Evolutionary conservation across 257 asterid species (phyloP).

Genomic region (Primulina eburnea): DNA sequence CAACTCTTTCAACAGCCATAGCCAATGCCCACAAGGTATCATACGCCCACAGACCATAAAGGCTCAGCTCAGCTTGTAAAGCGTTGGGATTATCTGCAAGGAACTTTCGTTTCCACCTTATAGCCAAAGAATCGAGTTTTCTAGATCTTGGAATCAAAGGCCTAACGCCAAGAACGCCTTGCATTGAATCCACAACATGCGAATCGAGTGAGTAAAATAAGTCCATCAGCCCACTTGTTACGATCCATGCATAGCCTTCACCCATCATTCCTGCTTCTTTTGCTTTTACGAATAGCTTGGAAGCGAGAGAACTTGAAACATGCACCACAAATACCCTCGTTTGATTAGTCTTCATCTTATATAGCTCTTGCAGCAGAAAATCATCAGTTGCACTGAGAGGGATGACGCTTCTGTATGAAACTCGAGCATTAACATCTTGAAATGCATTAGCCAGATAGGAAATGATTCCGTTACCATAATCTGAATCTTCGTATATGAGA

Average conservation of each 20-base stretch:
- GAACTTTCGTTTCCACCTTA: constrained; percentile 20
- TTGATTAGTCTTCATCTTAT: constrained; percentile 36
- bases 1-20: constrained; percentile 24
- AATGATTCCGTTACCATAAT: constrained; percentile 33
- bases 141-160: constrained; percentile 24
- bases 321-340: constrained; percentile 39
- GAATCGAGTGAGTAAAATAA: constrained; percentile 15
- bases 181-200: constrained; percentile 24
- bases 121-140: constrained; percentile 20
- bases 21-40: constrained; percentile 39
- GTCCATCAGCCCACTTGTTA: constrained; percentile 30
- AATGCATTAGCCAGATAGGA: constrained; percentile 30
- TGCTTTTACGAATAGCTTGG: constrained; percentile 25
- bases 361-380: constrained; percentile 24
- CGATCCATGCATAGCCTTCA: constrained; percentile 38
- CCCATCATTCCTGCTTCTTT: constrained; percentile 35
- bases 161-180: constrained; percentile 38
- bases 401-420: constrained; percentile 27
- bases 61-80: constrained; percentile 21
- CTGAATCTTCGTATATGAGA: constrained; percentile 30
- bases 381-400: constrained; percentile 31
- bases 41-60: constrained; percentile 35
- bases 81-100: constrained; percentile 6
- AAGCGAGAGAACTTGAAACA: constrained; percentile 24
- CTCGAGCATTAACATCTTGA: constrained; percentile 22